These are phyloP conservation scores for Suillus sp. DNA, from an alignment of 768 basidiomycete genomes.

Conservation along the genomic window DNA sequence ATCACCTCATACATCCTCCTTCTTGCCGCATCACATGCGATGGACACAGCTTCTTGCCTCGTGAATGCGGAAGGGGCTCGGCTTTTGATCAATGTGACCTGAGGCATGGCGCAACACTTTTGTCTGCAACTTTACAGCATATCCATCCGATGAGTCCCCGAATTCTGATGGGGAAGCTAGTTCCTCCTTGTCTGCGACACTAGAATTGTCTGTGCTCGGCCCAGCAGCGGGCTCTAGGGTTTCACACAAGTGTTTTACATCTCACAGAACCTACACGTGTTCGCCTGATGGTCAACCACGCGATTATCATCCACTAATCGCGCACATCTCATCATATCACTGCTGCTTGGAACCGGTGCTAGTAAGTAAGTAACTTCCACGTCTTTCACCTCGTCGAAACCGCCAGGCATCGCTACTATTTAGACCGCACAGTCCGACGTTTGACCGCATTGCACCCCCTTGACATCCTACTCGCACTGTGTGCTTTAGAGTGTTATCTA, in stretches of 20 bases:
- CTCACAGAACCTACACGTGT: conserved; percentile 29
- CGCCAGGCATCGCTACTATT: conserved; percentile 36
- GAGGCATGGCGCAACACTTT: background rate
- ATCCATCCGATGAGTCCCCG: background rate
- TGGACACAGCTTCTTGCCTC: too few species aligned
- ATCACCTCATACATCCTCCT: conserved; percentile 2
- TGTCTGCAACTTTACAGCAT: background rate
- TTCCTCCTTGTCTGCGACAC: background rate
- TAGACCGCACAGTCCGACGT: conserved; percentile 28
- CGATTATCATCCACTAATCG: conserved; percentile 37
- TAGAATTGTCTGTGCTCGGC: background rate
- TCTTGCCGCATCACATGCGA: background rate
- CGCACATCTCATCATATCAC: conserved; percentile 36
- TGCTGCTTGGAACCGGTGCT: conserved; percentile 24
- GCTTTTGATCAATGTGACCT: background rate
- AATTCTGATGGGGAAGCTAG: background rate
- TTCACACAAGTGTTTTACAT: background rate
- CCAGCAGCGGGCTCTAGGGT: background rate
- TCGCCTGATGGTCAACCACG: conserved; percentile 33
- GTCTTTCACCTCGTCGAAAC: conserved; percentile 36
- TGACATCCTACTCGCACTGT: conserved; percentile 16
- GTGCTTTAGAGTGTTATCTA: conserved; percentile 16
- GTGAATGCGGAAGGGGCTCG: background rate
- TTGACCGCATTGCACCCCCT: conserved; percentile 24
- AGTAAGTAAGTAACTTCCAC: conserved; percentile 26